Conservation (phyloP, 768 basidiomycete species). For the Lentinula raphanica region DNA sequence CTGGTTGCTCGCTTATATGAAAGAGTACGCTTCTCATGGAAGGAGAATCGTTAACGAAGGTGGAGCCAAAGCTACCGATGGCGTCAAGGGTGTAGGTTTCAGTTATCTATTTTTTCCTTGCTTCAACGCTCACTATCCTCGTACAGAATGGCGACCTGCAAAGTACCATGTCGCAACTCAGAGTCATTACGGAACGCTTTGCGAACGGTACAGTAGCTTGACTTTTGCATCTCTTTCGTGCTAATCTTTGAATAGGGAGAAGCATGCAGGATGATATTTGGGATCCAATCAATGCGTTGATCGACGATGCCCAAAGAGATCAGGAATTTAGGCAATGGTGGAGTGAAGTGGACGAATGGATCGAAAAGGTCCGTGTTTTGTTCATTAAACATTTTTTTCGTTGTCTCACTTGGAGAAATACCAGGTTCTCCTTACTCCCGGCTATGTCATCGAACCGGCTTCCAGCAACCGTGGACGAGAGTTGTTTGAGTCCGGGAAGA, state of each 20-base stretch:
- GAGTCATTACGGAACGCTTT: conserved; percentile 86
- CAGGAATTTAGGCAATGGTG: conserved; percentile 75
- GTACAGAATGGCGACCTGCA: conserved; percentile 51
- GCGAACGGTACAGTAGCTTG: conserved; percentile 56
- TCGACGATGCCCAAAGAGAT: conserved; percentile 71
- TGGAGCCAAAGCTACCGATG: conserved; percentile 10
- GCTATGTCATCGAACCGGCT: conserved; percentile 79
- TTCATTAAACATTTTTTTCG: not conserved
- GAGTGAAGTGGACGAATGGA: conserved; percentile 50
- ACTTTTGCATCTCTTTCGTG: too few species aligned
- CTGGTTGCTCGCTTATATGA: conserved; percentile 65
- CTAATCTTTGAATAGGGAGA: not conserved
- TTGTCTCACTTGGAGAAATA: not conserved
- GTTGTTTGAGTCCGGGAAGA: conserved; percentile 65
- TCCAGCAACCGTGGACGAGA: conserved; percentile 59
- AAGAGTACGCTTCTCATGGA: conserved; percentile 58
- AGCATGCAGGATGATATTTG: conserved; percentile 53
- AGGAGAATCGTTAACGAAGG: conserved; percentile 19
- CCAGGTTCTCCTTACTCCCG: conserved; percentile 70
- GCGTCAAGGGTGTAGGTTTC: conserved; percentile 22
- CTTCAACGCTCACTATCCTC: too few species aligned
- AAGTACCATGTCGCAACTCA: conserved; percentile 55
- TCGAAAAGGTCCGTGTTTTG: conserved; percentile 50
- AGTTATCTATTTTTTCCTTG: not conserved
- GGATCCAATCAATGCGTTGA: conserved; percentile 65